Conservation (phyloP, 139 green algal species). For the Tetraselmis chui region DNA sequence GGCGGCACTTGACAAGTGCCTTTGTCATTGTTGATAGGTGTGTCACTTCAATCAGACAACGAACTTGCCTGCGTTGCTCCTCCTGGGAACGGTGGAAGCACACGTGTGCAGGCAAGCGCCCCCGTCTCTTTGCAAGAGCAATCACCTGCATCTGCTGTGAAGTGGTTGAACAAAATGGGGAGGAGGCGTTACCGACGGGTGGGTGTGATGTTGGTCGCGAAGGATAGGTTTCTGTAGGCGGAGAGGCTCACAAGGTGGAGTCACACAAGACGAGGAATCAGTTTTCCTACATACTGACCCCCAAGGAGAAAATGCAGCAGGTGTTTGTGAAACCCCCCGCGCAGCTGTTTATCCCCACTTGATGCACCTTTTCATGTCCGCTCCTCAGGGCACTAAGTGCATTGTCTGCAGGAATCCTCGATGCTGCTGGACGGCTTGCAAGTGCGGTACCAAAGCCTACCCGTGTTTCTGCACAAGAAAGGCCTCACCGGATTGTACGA, state of each 20-base stretch:
- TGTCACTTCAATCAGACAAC: neutral
- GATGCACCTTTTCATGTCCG: too few relatives aligned
- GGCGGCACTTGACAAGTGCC: too few relatives aligned
- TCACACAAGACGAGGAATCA: neutral
- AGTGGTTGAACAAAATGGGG: too few relatives aligned
- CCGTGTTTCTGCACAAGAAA: neutral
- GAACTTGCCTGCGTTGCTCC: neutral
- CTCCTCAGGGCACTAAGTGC: too few relatives aligned
- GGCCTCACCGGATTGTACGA: neutral
- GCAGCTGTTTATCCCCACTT: too few relatives aligned
- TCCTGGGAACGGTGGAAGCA: neutral
- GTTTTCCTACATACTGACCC: neutral
- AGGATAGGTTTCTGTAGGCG: neutral
- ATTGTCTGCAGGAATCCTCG: constrained; percentile 2
- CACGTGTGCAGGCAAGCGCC: neutral
- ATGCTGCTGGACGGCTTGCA: constrained; percentile 14
- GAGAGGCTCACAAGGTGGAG: neutral
- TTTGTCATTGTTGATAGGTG: too few relatives aligned
- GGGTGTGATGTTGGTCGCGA: too few relatives aligned
- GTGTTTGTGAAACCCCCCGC: too few relatives aligned
- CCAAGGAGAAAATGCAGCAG: neutral
- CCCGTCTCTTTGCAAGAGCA: too few relatives aligned
- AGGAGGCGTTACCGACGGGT: too few relatives aligned
- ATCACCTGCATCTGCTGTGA: too few relatives aligned
- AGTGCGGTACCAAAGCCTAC: neutral